Base-by-base conservation (phyloP, 108 stramenopile genomes). In the Nitzschia putrida region DNA sequence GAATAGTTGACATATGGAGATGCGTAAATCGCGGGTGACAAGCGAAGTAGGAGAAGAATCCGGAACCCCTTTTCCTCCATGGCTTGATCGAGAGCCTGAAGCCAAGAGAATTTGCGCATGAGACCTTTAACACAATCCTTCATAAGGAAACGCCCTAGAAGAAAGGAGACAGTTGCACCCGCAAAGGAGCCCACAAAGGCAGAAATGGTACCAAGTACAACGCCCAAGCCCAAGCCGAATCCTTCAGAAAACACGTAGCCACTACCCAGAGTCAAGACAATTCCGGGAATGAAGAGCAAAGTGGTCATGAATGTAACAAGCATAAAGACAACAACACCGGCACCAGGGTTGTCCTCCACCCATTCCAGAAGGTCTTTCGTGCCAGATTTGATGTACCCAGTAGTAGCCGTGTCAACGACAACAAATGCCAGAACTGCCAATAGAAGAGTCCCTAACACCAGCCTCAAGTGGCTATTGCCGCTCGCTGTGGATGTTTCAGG, bases 221-320 rank as follows among this genome's bases (percentile, higher is more conserved):
- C 71, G 18, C 89, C 92, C 40, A 42, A 23, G 14, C 88, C 81
- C 24, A 86, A 64, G 0, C 85, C 86, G 39, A 85, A 64, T n/a
- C 81, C 77, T n/a, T 69, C 73, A 18, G 81, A 75, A 75, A 88
- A 91, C 14, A 88, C 85, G 56, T 83, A 91, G 4, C 90, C 89
- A 61, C 81, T 81, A 13, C 89, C 90, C n/a, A 94, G 69, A 0
- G 88, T 88, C 23, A 94, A 53, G 34, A 91, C 63, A 9, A 73
- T 56, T 11, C 88, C 88, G 0, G 92, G 92, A 18, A 94, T 57
- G 47, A 94, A 88, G 10, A 77, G 55, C n/a, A 94, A 59, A 8
- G 91, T 89, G 5, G 87, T 81, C 11, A 84, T 18, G 11, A 83
- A 57, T 41, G 86, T 86, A 0, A 92, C 81, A 7, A 63, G 51